Evolutionary conservation across 306 rosid species (phyloP).

Genomic region (Purshia tridentata): DNA sequence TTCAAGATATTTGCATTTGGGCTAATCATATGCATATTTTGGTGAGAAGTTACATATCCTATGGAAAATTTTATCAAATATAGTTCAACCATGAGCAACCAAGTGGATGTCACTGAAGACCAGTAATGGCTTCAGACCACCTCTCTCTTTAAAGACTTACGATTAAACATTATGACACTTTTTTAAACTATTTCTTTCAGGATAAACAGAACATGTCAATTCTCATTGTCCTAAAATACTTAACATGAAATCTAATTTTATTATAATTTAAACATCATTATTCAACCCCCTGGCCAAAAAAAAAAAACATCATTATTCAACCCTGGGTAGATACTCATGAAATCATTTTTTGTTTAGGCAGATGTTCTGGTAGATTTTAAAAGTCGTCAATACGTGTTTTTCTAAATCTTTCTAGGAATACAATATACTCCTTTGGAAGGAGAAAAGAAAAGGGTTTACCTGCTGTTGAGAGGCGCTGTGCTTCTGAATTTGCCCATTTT

Average conservation of each 20-base stretch:
- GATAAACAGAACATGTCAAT: background rate
- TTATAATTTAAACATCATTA: background rate
- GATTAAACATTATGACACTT: no score
- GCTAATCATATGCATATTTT: background rate
- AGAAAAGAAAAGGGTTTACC: slow-evolving; percentile 43
- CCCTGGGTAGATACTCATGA: background rate
- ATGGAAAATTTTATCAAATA: no score
- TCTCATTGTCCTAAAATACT: slow-evolving; percentile 4
- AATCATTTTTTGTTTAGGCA: background rate
- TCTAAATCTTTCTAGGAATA: slow-evolving; percentile 2
- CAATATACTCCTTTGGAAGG: slow-evolving; percentile 5
- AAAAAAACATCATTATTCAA: background rate
- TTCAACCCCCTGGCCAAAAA: no score
- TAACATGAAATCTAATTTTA: background rate
- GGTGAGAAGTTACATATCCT: background rate
- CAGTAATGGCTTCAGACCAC: background rate
- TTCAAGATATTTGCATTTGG: background rate
- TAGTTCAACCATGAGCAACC: background rate
- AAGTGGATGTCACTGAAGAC: background rate
- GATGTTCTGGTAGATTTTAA: slow-evolving; percentile 2
- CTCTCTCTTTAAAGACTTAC: background rate
- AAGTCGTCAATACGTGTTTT: background rate
- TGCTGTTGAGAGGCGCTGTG: slow-evolving; percentile 65
- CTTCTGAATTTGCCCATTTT: slow-evolving; percentile 73
- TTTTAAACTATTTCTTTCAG: background rate